A percentile compares a stretch with the other conserved stretches of the same genome.
Evolutionary conservation across 2,329 filamentous ascomycete genomes (phyloP).

Genomic region (Fusarium pseudonygamai): DNA sequence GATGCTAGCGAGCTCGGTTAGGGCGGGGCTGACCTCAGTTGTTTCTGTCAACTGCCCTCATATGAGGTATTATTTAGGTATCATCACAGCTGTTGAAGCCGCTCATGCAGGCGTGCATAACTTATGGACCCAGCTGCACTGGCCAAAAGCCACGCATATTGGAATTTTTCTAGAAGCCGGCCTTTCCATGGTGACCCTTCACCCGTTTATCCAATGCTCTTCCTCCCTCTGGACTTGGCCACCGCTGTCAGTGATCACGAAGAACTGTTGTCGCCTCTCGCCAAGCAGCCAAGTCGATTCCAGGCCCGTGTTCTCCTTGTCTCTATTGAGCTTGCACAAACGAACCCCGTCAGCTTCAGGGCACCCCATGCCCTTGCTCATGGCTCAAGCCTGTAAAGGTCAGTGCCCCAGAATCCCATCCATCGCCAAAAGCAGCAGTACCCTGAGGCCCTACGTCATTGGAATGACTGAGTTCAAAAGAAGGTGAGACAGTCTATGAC

Average conservation of each 20-base stretch:
- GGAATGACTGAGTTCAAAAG: constrained; percentile 23
- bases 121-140: constrained; percentile 22
- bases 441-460: constrained; percentile 39
- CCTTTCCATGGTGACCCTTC: constrained; percentile 27
- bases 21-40: not conserved
- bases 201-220: constrained; percentile 9
- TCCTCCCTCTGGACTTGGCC: constrained; percentile 16
- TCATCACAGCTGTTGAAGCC: constrained; percentile 18
- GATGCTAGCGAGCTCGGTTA: not conserved
- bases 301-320: constrained; percentile 28
- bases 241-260: constrained; percentile 30
- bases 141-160: constrained; percentile 25
- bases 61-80: constrained; percentile 23
- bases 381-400: not conserved
- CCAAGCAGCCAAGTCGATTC: constrained; percentile 31
- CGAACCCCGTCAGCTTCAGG: constrained; percentile 29
- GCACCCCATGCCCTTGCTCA: constrained; percentile 25
- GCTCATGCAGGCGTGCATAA: constrained; percentile 29
- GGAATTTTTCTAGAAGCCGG: constrained; percentile 43
- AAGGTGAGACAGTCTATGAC: constrained; percentile 33
- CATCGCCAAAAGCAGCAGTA: constrained; percentile 22
- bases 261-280: constrained; percentile 27
- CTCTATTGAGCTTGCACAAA: constrained; percentile 11
- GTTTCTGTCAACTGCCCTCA: constrained; percentile 17
- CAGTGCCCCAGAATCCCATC: constrained; percentile 26